Base-by-base conservation (phyloP, 2,329 filamentous ascomycete genomes). In the Dryadomyces quercivorus region DNA sequence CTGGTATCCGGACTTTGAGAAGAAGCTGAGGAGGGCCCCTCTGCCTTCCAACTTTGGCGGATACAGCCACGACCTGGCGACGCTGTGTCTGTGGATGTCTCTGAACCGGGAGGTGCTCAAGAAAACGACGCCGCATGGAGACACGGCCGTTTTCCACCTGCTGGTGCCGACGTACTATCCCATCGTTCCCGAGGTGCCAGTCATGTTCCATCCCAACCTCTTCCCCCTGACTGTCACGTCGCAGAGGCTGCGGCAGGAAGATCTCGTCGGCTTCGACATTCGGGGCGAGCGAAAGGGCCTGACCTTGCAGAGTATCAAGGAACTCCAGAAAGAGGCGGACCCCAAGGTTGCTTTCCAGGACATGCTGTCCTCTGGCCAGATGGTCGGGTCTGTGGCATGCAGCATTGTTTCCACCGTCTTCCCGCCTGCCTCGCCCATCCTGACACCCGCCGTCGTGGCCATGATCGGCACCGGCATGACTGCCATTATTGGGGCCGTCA, bases 341-440 rank as follows among this genome's bases (percentile, higher is more conserved):
- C 57, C 74, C 80, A 60, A 75, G 82, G 60, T 74, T 72, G 61
- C 78, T 76, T 71, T 78, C 78, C 20, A 76, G 81, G 59, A 76
- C 82, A 61, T 76, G 73, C 4, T 76, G 75, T n/a, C 81, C 74
- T 1, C 76, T 9, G 16, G 42, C 42, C 42, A 44, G n/a, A 44
- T 44, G 42, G 26, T 44, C 42, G n/a, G 42, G 15, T 44, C 42
- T 16, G 42, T 44, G 2, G 42, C 18, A 9, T 44, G 42, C 42
- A 44, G 42, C 42, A 44, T 44, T 16, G 42, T 16, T 8, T 44
- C 42, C 15, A 44, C 42, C 42, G 42, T 44, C 42, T 44, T 44
- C 18, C 42, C 42, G 2, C 42, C 42, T n/a, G 47, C 26, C 5
- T 22, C 31, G 7, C 26, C 26, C 6, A 21, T 36, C 7, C 16